Base-by-base conservation (phyloP, 176 grass and related monocot species). In the Pontederia paniculata region DNA sequence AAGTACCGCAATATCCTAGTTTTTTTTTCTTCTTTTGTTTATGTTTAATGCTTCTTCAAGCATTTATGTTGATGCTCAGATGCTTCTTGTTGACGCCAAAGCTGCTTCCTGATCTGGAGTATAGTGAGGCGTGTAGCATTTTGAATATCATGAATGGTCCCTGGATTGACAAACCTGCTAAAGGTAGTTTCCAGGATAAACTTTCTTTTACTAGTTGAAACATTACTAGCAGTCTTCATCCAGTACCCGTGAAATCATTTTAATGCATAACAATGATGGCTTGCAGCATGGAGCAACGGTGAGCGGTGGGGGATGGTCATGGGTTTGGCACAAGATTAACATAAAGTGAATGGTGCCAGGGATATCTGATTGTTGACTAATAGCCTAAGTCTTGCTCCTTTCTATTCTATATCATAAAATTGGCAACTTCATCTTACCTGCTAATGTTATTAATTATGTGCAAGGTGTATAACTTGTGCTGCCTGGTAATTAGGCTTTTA, bases 111-210 rank as follows among this genome's bases (percentile, higher is more conserved):
- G 93, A 97, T 76, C 68, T 97, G 65, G 83, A 90, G 52, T 97
- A 90, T 41, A 88, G 86, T 17, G 72, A 87, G 8, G 93, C 93
- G 16, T 97, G 93, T 80, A 88, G 83, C 67, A 83, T 97, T 78
- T 67, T 97, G 67, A 88, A 97, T 63, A 88, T 97, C 58, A 97
- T 97, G 93, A 90, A 97, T 22, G 93, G 93, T 2, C 93, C 93
- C 0, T 91, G 93, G 93, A 97, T 90, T 12, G 83, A 84, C 50
- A 50, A 90, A 74, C 50, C 93, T 56, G 75, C 93, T 1, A 74
- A 88, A 80, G 86, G 86, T 83, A 72, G 2, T 60, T 42, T 13
- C 7, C 13, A 52, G 9, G 9, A 28, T 51, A 11, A 20, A 5
- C 9, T 22, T 12, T 17, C 16, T 49, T 11, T 42, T 61, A 37